These are phyloP conservation scores for Apiospora malaysiana DNA, from an alignment of 2,329 filamentous ascomycete genomes.

Conservation along the genomic window DNA sequence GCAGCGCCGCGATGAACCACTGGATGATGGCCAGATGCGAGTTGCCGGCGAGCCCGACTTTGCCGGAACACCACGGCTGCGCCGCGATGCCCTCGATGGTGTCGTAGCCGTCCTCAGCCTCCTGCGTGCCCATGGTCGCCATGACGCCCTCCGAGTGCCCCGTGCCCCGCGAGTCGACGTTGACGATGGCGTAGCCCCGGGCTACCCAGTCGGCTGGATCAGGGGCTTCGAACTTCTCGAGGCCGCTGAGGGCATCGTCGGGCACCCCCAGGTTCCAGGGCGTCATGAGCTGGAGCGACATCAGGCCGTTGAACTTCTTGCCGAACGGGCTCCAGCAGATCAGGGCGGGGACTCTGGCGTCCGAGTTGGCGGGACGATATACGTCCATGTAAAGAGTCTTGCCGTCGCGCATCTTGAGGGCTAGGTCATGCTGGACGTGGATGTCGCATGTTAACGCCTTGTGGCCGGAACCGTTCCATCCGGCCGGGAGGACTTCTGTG, in stretches of 20 bases:
- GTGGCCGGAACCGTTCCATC: slow-evolving; percentile 23
- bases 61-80: slow-evolving; percentile 34
- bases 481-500: slow-evolving; percentile 22
- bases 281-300: slow-evolving; percentile 27
- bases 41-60: slow-evolving; percentile 34
- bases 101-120: slow-evolving; percentile 37
- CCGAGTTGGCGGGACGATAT: slow-evolving; percentile 29
- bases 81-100: slow-evolving; percentile 32
- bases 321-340: slow-evolving; percentile 33
- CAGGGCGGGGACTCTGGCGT: slow-evolving; percentile 29
- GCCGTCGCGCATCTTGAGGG: slow-evolving; percentile 33
- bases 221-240: slow-evolving; percentile 32
- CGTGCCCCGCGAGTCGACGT: slow-evolving; percentile 32
- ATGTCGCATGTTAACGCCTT: slow-evolving; percentile 22
- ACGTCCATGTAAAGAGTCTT: slow-evolving; percentile 31
- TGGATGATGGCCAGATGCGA: slow-evolving; percentile 34
- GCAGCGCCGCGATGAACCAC: slow-evolving; percentile 32
- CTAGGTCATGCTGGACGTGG: slow-evolving; percentile 28
- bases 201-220: slow-evolving; percentile 35
- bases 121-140: slow-evolving; percentile 30
- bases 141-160: slow-evolving; percentile 32
- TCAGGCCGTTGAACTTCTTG: slow-evolving; percentile 32
- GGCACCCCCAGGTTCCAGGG: slow-evolving; percentile 29
- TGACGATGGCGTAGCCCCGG: slow-evolving; percentile 35
- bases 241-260: slow-evolving; percentile 25